phyloP scores from a whole-genome alignment of 2,329 filamentous ascomycete genomes.

The Aspergillus novofumigatus region DNA sequence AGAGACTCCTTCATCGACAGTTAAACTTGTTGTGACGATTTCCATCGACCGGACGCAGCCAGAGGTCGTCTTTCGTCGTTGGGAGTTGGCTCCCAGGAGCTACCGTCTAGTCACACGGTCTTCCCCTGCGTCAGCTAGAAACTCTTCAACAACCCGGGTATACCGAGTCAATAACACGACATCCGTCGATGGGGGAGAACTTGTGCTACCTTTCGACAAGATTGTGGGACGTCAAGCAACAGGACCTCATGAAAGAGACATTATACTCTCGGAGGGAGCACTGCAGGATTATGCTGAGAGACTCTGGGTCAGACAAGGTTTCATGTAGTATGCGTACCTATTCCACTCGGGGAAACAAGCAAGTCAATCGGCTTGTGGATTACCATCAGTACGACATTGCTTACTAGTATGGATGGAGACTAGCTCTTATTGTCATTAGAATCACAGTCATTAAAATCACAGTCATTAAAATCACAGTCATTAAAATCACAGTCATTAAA shows the following conservation, averaged over 20 bases:
- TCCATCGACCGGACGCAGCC: constrained; percentile 12
- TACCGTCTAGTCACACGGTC: too few species aligned
- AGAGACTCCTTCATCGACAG: constrained; percentile 14
- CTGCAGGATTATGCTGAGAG: neutral
- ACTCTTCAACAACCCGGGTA: constrained; percentile 14
- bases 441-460: too few species aligned
- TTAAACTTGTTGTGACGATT: constrained; percentile 17
- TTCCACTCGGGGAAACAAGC: too few species aligned
- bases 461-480: too few species aligned
- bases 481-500: too few species aligned
- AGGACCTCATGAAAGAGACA: constrained; percentile 22
- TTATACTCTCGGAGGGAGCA: constrained; percentile 19
- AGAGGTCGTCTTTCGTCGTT: constrained; percentile 15
- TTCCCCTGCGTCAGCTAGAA: constrained; percentile 10
- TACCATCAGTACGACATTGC: neutral
- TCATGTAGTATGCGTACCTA: neutral
- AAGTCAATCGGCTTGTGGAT: neutral
- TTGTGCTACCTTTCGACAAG: neutral
- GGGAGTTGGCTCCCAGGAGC: too few species aligned
- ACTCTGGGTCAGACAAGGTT: neutral
- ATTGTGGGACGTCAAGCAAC: constrained; percentile 21
- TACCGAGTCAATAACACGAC: constrained; percentile 14
- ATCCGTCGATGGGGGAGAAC: constrained; percentile 12
- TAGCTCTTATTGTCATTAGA: neutral
- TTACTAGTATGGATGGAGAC: too few species aligned